Base-by-base conservation (phyloP, 441 rosid species). In the Bruguiera hainesii region DNA sequence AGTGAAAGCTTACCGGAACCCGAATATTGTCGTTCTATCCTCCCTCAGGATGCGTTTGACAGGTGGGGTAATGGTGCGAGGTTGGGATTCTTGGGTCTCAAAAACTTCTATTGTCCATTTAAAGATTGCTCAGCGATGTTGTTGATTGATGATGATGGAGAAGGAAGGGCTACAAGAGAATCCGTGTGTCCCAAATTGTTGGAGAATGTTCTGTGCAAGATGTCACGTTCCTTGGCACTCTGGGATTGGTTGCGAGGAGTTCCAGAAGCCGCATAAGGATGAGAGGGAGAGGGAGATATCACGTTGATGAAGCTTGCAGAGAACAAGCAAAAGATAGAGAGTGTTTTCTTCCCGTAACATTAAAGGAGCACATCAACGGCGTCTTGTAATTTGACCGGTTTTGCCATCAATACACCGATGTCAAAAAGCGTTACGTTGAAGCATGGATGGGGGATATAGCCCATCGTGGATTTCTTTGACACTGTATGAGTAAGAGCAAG, bases 151-250 rank as follows among this genome's bases (percentile, higher is more conserved):
- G 37, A 33, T 66, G 53, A 71, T 35, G 93, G 90, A 55, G 78
- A 74, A 11, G 73, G 37, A 13, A 65, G 21, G 58, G 55, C 16
- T n/a, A 13, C 64, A 19, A 80, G 5, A 60, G 80, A 87, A 66
- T 81, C 87, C 0, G 86, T 82, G 77, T 88, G 90, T 62, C 86
- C 88, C 3, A 51, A 51, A 79, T 19, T 90, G 98, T 25, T 30
- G 70, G 55, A 78, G 89, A 61, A 2, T 84, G 86, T 86, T 92
- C 61, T 92, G 95, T 19, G 89, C 80, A 0, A 71, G 65, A 39
- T 92, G 97, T n/a, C 77, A 71, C 61, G 96, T 88, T 19, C 78
- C 88, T 39, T 92, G 98, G 96, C 98, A 90, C 72, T 31, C 80
- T 0, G 90, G 76, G 71, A 72, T 88, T 0, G 65, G 30, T 3